phyloP scores from a whole-genome alignment of 2,329 filamentous ascomycete species.

The Pseudophaeomoniella oleicola region DNA sequence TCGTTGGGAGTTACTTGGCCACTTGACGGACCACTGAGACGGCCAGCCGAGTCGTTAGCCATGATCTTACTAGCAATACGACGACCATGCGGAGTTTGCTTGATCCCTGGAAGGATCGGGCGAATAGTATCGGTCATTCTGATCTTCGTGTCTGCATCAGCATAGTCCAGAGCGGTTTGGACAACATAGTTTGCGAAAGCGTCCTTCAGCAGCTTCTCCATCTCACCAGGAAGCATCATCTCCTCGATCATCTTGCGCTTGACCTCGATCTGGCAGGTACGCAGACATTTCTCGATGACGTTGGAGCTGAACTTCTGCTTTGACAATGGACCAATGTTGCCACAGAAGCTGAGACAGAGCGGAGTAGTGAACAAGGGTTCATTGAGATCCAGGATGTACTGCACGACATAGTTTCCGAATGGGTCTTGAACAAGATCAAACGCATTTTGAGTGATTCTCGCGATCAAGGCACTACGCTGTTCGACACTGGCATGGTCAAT shows the following conservation, averaged over 20 bases:
- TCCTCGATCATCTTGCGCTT: conserved; percentile 76
- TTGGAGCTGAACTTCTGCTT: conserved; percentile 99
- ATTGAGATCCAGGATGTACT: conserved; percentile 93
- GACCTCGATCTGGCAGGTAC: conserved; percentile 60
- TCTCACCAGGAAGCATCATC: conserved; percentile 57
- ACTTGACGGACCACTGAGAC: conserved; percentile 22
- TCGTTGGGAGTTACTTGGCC: conserved; percentile 25
- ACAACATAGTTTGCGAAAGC: conserved; percentile 96
- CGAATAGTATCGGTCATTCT: conserved; percentile 73
- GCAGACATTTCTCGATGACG: conserved; percentile 91
- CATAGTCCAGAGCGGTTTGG: conserved; percentile 84
- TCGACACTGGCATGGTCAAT: conserved; percentile 88
- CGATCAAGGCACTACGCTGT: conserved; percentile 77
- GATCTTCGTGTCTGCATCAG: conserved; percentile 56
- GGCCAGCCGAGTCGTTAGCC: conserved; percentile 32
- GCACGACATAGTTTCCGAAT: conserved; percentile 96
- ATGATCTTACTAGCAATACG: conserved; percentile 82
- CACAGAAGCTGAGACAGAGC: conserved; percentile 65
- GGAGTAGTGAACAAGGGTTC: conserved; percentile 80
- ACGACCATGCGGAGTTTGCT: conserved; percentile 84
- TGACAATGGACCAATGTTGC: conserved; percentile 57
- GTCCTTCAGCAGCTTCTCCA: conserved; percentile 80
- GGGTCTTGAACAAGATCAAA: conserved; percentile 85
- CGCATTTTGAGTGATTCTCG: conserved; percentile 77
- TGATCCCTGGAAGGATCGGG: conserved; percentile 69